Conservation (phyloP, 2,329 filamentous ascomycete species). For the Colletotrichum musae region DNA sequence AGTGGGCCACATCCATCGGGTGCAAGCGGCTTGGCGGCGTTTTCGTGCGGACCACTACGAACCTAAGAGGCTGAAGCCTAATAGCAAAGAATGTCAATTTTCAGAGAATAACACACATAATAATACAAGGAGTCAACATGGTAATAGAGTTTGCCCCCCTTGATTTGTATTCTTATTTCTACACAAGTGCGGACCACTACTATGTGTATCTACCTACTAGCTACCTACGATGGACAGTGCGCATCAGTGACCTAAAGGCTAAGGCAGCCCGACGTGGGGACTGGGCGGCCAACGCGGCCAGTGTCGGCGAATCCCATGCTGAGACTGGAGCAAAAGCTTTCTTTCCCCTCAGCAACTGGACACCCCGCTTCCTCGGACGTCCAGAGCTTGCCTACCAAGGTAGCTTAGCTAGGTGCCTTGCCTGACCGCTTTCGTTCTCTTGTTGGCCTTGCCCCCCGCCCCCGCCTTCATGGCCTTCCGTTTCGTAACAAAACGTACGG, state of each 20-base stretch:
- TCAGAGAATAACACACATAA: too few relatives aligned
- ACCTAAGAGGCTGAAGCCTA: too few relatives aligned
- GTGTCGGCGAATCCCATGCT: slow-evolving; percentile 27
- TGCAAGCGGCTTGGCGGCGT: slow-evolving; percentile 31
- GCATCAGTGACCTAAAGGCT: slow-evolving; percentile 32
- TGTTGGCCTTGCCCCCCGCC: slow-evolving; percentile 32
- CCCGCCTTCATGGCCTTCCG: slow-evolving; percentile 35
- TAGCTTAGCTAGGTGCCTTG: slow-evolving; percentile 18
- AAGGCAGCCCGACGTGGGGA: slow-evolving; percentile 34
- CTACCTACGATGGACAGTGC: too few relatives aligned
- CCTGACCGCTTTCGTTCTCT: slow-evolving; percentile 40
- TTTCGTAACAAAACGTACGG: slow-evolving; percentile 33
- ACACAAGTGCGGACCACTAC: too few relatives aligned
- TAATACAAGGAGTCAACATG: too few relatives aligned
- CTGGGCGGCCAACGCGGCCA: slow-evolving; percentile 26
- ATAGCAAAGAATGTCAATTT: too few relatives aligned
- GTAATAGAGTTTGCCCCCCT: too few relatives aligned
- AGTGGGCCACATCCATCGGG: slow-evolving; percentile 25
- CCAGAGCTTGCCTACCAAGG: slow-evolving; percentile 19
- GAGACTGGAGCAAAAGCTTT: slow-evolving; percentile 35
- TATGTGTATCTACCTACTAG: too few relatives aligned
- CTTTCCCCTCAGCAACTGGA: slow-evolving; percentile 31
- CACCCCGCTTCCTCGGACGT: slow-evolving; percentile 38
- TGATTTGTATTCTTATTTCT: too few relatives aligned
- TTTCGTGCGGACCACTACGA: background rate